Base-by-base conservation (phyloP, 371 early-diverging fungal genomes). In the Syncephalastrum monosporum region DNA sequence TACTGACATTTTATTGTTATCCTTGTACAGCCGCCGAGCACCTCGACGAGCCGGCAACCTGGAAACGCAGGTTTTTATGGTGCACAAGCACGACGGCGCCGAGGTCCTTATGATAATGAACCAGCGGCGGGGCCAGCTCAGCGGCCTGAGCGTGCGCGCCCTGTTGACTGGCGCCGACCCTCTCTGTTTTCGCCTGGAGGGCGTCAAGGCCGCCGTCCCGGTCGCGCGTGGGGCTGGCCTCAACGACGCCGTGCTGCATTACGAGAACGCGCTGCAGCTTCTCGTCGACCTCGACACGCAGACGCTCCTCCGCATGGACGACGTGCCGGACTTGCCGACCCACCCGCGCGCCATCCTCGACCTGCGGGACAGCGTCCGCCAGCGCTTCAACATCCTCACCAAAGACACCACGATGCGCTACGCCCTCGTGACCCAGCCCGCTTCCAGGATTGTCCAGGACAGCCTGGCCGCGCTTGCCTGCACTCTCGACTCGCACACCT, bases 31-130 rank as follows among this genome's bases (percentile, higher is more conserved):
- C 0, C 38, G 38, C 5, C 3, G 12, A 33, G 6, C 38, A 33
- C 2, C 38, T 1, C 38, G 38, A 10, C 23, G 14, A 52, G 41
- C 5, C 14, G 53, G 42, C 13, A 3, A 25, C 5, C 53, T 13
- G 17, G 23, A 15, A 7, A 42, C 41, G 4, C 38, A 38, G 3
- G 63, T 54, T 10, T 63, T 63, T 50, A n/a, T 63, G 4, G 58
- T 55, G 1, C 57, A 63, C 17, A 50, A 53, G 8, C 12, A 42
- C 19, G 44, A 21, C 15, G 63, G 63, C 45, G 29, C 14, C 10
- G 63, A 63, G 19, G 24, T 53, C n/a, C 17, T 63, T 7, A 57
- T 53, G 21, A 53, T 63, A 23, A 63, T 63, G 63, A 53, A 51
- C 25, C 53, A 54, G 42, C 41, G 56, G n/a, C 52, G 56, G 13